A percentile compares a stretch with the other conserved stretches of the same genome.
phyloP scores from a whole-genome alignment of 441 rosid species.

The Flueggea neowawraea region DNA sequence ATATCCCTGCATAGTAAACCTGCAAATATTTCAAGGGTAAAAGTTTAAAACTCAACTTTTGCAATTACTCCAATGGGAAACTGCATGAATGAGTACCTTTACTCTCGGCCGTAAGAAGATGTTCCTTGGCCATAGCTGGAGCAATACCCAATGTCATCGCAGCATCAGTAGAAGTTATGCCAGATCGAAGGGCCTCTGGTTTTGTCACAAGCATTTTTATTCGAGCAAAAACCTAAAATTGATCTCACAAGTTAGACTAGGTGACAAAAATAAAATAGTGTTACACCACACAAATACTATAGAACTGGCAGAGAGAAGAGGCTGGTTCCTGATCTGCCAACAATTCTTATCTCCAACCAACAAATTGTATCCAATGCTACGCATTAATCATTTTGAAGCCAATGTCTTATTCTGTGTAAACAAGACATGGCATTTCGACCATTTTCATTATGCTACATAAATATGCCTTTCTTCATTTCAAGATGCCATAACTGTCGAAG shows the following conservation, averaged over 20 bases:
- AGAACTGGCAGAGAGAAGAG: too few relatives aligned
- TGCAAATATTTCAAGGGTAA: conserved; percentile 25
- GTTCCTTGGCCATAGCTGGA: conserved; percentile 99
- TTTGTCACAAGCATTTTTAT: conserved; percentile 58
- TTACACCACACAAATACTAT: background rate
- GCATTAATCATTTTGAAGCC: background rate
- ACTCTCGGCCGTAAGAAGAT: conserved; percentile 85
- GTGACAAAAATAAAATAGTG: background rate
- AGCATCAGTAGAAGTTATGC: conserved; percentile 90
- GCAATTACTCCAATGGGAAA: conserved; percentile 13
- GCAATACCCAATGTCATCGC: conserved; percentile 89
- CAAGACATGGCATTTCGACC: background rate
- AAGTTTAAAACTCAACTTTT: background rate
- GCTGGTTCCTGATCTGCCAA: too few relatives aligned
- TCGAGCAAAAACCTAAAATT: conserved; percentile 66
- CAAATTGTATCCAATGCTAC: background rate
- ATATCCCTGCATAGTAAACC: conserved; percentile 89
- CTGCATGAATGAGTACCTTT: conserved; percentile 42
- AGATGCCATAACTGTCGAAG: background rate
- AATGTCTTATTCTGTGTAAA: background rate
- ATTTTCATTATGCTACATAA: background rate
- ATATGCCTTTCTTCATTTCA: background rate
- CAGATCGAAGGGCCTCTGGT: conserved; percentile 60
- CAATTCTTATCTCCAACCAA: too few relatives aligned
- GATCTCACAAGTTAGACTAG: conserved; percentile 10